Evolutionary conservation across 352 stramenopile species (phyloP).

Genomic region (Pythium aristosporum): DNA sequence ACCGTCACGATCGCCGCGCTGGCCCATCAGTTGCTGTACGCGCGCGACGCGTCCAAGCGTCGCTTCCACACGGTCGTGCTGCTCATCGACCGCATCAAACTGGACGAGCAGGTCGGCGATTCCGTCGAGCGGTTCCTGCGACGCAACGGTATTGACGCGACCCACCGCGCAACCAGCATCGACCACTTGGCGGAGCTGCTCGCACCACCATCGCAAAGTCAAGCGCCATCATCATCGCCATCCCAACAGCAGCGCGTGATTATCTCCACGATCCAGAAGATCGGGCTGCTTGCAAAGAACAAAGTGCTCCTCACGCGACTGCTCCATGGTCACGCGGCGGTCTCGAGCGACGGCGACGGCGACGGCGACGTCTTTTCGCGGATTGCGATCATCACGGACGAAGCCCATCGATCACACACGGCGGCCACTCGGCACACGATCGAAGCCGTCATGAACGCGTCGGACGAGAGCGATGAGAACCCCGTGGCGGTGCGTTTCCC

Average conservation of each 20-base stretch:
- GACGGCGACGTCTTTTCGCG: slow-evolving; percentile 41
- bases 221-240: not conserved
- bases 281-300: slow-evolving; percentile 67
- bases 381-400: slow-evolving; percentile 80
- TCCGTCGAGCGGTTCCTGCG: slow-evolving; percentile 68
- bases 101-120: slow-evolving; percentile 78
- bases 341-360: not conserved
- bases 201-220: slow-evolving; percentile 7
- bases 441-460: slow-evolving; percentile 57
- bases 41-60: slow-evolving; percentile 33
- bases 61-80: slow-evolving; percentile 81
- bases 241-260: slow-evolving; percentile 50
- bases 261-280: slow-evolving; percentile 83
- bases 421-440: slow-evolving; percentile 65
- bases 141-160: slow-evolving; percentile 67
- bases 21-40: slow-evolving; percentile 65
- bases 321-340: slow-evolving; percentile 40
- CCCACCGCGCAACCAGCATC: slow-evolving; percentile 75
- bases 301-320: slow-evolving; percentile 64
- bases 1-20: slow-evolving; percentile 75
- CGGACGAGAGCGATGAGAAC: slow-evolving; percentile 23
- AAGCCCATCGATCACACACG: slow-evolving; percentile 80
- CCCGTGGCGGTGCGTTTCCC: slow-evolving; percentile 2
- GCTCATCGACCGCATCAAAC: slow-evolving; percentile 79
- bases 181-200: slow-evolving; percentile 65